Evolutionary conservation across 441 rosid species (phyloP), one percentile per base, ranked within the genome.

Genomic region (Cnidoscolus chayamansa): DNA sequence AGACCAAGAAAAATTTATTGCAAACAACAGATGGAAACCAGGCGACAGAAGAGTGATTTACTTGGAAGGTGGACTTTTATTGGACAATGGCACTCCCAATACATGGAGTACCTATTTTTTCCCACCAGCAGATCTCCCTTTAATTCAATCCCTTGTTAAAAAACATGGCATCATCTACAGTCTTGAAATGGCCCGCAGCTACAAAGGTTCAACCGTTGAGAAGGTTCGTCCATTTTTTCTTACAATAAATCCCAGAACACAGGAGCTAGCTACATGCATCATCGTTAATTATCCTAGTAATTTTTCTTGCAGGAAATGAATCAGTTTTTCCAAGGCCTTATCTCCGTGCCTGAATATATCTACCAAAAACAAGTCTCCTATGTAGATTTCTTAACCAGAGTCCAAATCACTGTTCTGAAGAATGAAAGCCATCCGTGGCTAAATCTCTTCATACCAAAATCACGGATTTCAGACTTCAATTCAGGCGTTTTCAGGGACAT

Each of bases 351-450:
- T 0, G 90, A 86, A 13, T 79, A 81, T 43, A 73, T 67, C 72
- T 82, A 77, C 77, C 48, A 63, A 59, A 86, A 76, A 72, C 87
- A 89, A 65, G 87, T 89, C 15, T 67, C 92, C 53, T 87, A 87
- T 49, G 72, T 78, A 32, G 86, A 92, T 15, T 94, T 90, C 75
- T 75, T 94, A 72, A 79, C 86, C 65, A 84, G 97, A 83, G 96
- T 89, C 13, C 87, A 82, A 63, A 67, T 72, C 48, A 85, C 73
- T 70, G 90, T 84, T 76, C 69, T 73, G 45, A 82, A 82, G 11
- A 88, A 85, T 10, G 78, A 75, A 61, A 68, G 87, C 9, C 98
- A 94, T 82, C 98, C 98, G 43, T 92, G 97, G 97, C 72, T 90
- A 54, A 92, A 92, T 72, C 83, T 94, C 1, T 92, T 94, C 49